Conservation (phyloP, 2,329 filamentous ascomycete species). For the Coleophoma eucalyptorum region DNA sequence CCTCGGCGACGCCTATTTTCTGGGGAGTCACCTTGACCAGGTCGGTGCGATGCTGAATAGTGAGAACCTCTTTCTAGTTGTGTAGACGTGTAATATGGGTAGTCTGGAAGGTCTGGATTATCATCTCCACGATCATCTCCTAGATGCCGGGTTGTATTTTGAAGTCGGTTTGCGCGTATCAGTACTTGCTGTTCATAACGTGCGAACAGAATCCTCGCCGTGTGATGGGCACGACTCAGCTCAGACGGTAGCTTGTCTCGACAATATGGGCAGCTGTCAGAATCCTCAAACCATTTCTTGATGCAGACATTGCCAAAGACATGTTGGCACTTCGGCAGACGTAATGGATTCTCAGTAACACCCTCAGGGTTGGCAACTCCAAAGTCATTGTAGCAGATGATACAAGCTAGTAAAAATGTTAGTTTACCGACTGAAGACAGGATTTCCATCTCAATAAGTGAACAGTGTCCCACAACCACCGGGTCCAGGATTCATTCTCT, state of each 20-base stretch:
- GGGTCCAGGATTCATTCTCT: no score
- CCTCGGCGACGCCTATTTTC: background rate
- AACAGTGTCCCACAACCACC: no score
- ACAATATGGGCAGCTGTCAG: slow-evolving; percentile 61
- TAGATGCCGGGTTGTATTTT: background rate
- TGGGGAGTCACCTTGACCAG: background rate
- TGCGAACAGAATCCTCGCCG: background rate
- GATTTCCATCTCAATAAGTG: no score
- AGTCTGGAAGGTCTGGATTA: no score
- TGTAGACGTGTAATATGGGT: no score
- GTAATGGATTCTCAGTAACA: slow-evolving; percentile 50
- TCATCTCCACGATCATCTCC: background rate
- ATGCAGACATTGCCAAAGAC: slow-evolving; percentile 62
- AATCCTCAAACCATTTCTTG: slow-evolving; percentile 61
- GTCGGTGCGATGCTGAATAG: background rate
- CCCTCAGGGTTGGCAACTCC: slow-evolving; percentile 54
- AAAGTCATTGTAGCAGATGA: slow-evolving; percentile 63
- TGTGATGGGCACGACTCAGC: background rate
- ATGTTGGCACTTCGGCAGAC: slow-evolving; percentile 59
- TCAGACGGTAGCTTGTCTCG: slow-evolving; percentile 57
- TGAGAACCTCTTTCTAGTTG: background rate
- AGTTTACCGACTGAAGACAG: background rate
- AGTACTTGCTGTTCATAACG: background rate
- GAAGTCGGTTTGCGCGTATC: background rate
- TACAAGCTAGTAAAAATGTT: slow-evolving; percentile 42